Evolutionary conservation across 2,329 filamentous ascomycete genomes (phyloP).

Genomic region (Fusarium poae): DNA sequence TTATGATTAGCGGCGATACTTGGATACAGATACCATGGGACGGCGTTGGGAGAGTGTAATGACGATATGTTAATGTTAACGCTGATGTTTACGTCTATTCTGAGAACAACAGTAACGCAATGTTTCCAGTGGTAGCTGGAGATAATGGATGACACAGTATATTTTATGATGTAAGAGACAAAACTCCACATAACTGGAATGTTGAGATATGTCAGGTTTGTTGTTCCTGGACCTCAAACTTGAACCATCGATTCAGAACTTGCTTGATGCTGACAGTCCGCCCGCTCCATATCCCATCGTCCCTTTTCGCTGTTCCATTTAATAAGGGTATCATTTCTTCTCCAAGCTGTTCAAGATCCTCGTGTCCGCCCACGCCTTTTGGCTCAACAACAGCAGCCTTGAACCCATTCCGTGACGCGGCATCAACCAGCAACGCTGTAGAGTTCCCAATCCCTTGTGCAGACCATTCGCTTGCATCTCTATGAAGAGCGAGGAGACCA

Average conservation of each 20-base stretch:
- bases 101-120: slow-evolving; percentile 16
- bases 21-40: slow-evolving; percentile 54
- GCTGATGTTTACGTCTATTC: slow-evolving; percentile 21
- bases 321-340: slow-evolving; percentile 71
- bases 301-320: slow-evolving; percentile 65
- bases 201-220: background rate
- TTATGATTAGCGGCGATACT: slow-evolving; percentile 34
- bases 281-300: slow-evolving; percentile 68
- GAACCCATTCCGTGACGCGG: slow-evolving; percentile 62
- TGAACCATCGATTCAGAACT: slow-evolving; percentile 76
- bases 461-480: slow-evolving; percentile 78
- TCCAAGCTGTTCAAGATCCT: slow-evolving; percentile 57
- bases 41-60: slow-evolving; percentile 54
- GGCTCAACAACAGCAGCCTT: slow-evolving; percentile 64
- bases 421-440: slow-evolving; percentile 73
- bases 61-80: slow-evolving; percentile 36
- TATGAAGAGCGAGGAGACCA: slow-evolving; percentile 74
- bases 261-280: slow-evolving; percentile 68
- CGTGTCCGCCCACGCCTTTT: slow-evolving; percentile 46
- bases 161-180: background rate
- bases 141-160: background rate
- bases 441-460: slow-evolving; percentile 77
- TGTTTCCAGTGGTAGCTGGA: background rate
- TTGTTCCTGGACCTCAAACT: slow-evolving; percentile 30
- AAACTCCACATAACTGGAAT: background rate